Conservation (phyloP, 2,329 filamentous ascomycete genomes). For the Ceratocystis huliohia region DNA sequence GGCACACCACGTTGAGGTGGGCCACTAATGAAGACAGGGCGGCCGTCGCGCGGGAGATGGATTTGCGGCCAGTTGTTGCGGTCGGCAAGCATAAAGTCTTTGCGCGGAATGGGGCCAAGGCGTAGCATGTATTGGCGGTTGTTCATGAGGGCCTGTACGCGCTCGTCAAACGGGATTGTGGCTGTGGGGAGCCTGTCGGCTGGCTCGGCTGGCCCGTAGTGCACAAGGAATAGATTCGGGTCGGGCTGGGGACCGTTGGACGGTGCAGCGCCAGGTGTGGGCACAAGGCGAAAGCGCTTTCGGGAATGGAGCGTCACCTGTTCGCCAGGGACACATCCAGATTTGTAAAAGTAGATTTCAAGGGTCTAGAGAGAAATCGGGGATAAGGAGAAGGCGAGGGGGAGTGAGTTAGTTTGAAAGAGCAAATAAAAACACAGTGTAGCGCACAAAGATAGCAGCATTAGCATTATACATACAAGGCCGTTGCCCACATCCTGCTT, state of each 20-base stretch:
- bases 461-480: conserved; percentile 33
- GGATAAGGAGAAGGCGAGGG: not conserved
- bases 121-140: conserved; percentile 53
- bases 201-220: conserved; percentile 69
- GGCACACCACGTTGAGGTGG: conserved; percentile 37
- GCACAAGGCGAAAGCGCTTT: conserved; percentile 71
- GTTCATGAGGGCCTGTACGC: conserved; percentile 47
- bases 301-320: conserved; percentile 63
- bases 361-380: conserved; percentile 47
- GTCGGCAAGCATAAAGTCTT: conserved; percentile 91
- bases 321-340: conserved; percentile 68
- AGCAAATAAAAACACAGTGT: not conserved
- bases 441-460: not conserved
- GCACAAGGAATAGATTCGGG: conserved; percentile 76
- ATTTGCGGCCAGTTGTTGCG: conserved; percentile 82
- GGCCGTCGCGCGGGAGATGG: conserved; percentile 48
- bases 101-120: conserved; percentile 70
- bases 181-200: conserved; percentile 59
- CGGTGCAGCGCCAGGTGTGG: conserved; percentile 55
- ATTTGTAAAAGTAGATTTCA: conserved; percentile 76
- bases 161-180: conserved; percentile 51
- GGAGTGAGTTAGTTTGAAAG: conserved; percentile 14
- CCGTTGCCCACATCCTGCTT: conserved; percentile 57
- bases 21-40: conserved; percentile 39
- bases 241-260: conserved; percentile 56